phyloP scores from a whole-genome alignment of 2,329 filamentous ascomycete species.

The Alternaria angustiovoidea region DNA sequence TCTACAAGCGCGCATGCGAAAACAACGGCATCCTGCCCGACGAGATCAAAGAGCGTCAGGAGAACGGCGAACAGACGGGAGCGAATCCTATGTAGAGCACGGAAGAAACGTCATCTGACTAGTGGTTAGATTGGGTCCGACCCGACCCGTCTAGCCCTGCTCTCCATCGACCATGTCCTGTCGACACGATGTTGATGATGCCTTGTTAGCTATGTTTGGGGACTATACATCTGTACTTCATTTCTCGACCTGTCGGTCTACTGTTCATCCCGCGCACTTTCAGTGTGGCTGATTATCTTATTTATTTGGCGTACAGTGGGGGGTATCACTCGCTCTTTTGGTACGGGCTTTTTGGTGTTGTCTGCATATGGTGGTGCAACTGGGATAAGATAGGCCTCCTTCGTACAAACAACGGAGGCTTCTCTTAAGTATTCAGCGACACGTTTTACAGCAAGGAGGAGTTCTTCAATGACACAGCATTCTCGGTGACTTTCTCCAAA shows the following conservation, averaged over 20 bases:
- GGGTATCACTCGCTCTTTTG: slow-evolving; percentile 31
- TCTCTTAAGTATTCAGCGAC: slow-evolving; percentile 17
- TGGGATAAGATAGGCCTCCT: slow-evolving; percentile 22
- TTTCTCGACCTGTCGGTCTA: slow-evolving; percentile 4
- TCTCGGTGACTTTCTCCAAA: slow-evolving; percentile 10
- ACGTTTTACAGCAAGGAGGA: slow-evolving; percentile 12
- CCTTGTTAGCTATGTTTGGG: slow-evolving; percentile 14
- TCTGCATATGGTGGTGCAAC: slow-evolving; percentile 24
- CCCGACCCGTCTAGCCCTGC: not conserved
- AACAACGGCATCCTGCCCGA: slow-evolving; percentile 51
- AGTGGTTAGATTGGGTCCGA: not conserved
- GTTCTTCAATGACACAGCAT: slow-evolving; percentile 15
- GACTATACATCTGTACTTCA: slow-evolving; percentile 11
- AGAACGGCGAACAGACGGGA: slow-evolving; percentile 49
- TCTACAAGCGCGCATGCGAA: slow-evolving; percentile 69
- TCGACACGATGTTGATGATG: slow-evolving; percentile 13
- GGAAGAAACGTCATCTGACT: not conserved
- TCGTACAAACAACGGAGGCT: slow-evolving; percentile 16
- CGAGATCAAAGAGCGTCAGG: slow-evolving; percentile 52
- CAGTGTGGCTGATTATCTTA: slow-evolving; percentile 12
- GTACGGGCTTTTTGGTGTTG: slow-evolving; percentile 18
- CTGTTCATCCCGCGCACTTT: slow-evolving; percentile 9
- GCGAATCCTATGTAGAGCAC: slow-evolving; percentile 33
- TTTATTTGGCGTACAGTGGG: slow-evolving; percentile 31
- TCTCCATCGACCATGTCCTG: not conserved